Evolutionary conservation across 345 rosid genomes (phyloP).

Genomic region (Dovyalis caffra): DNA sequence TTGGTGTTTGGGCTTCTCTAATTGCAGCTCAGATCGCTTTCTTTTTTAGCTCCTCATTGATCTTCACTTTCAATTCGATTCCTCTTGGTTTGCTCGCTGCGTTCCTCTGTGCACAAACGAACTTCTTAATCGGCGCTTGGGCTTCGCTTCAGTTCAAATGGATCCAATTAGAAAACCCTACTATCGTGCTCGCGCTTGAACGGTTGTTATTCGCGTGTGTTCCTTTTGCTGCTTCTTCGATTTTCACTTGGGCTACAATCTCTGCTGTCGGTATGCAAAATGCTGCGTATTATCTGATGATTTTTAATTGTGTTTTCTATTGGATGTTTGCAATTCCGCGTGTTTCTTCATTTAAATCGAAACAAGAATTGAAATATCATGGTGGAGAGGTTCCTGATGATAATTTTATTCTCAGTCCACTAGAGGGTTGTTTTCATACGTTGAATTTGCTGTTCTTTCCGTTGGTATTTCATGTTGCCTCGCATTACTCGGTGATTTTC

Average conservation of each 20-base stretch:
- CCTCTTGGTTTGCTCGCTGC: slow-evolving; percentile 67
- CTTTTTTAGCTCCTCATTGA: slow-evolving; percentile 75
- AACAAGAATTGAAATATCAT: slow-evolving; percentile 79
- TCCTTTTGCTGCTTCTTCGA: slow-evolving; percentile 71
- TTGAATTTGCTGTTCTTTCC: slow-evolving; percentile 81
- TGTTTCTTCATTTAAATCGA: slow-evolving; percentile 78
- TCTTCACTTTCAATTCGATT: slow-evolving; percentile 54
- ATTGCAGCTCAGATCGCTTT: slow-evolving; percentile 87
- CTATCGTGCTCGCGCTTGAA: slow-evolving; percentile 83
- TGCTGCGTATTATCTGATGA: slow-evolving; percentile 78
- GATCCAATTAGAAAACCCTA: slow-evolving; percentile 89
- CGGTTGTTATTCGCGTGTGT: slow-evolving; percentile 82
- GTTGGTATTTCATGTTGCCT: slow-evolving; percentile 73
- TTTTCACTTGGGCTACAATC: slow-evolving; percentile 94
- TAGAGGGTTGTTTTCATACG: slow-evolving; percentile 81
- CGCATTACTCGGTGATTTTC: slow-evolving; percentile 76
- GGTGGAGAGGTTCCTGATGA: slow-evolving; percentile 95
- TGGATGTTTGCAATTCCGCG: slow-evolving; percentile 87
- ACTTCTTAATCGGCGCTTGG: slow-evolving; percentile 86
- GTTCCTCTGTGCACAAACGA: slow-evolving; percentile 71
- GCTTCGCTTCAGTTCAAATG: slow-evolving; percentile 96
- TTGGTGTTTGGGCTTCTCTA: slow-evolving; percentile 85
- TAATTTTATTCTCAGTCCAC: slow-evolving; percentile 64
- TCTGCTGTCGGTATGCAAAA: slow-evolving; percentile 89
- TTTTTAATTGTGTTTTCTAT: slow-evolving; percentile 81